Conservation (phyloP, 768 basidiomycete species). For the Mycena pura region DNA sequence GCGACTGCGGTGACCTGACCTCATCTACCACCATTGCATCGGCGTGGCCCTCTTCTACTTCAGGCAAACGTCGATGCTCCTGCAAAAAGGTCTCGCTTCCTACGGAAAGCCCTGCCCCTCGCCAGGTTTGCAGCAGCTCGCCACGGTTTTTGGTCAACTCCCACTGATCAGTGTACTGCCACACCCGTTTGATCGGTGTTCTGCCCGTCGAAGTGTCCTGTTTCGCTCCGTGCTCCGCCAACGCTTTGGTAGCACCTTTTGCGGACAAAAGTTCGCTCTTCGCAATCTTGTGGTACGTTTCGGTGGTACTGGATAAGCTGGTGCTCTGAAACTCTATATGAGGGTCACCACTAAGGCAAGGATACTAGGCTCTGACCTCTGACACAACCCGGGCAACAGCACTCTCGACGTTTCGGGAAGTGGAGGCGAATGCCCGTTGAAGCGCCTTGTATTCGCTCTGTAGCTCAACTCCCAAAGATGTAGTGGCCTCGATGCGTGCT, state of each 20-base stretch:
- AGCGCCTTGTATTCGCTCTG: slow-evolving; percentile 59
- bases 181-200: slow-evolving; percentile 79
- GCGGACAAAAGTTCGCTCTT: slow-evolving; percentile 53
- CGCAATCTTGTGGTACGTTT: slow-evolving; percentile 52
- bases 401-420: slow-evolving; percentile 54
- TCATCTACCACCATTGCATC: slow-evolving; percentile 16
- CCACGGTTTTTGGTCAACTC: slow-evolving; percentile 70
- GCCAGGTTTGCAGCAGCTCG: slow-evolving; percentile 60
- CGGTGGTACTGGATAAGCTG: slow-evolving; percentile 45
- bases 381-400: slow-evolving; percentile 51
- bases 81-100: slow-evolving; percentile 46
- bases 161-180: slow-evolving; percentile 78
- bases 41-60: slow-evolving; percentile 35
- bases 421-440: slow-evolving; percentile 57
- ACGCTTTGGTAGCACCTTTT: slow-evolving; percentile 54
- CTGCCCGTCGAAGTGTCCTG: slow-evolving; percentile 73
- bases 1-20: slow-evolving; percentile 26
- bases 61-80: slow-evolving; percentile 43
- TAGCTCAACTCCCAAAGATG: slow-evolving; percentile 53
- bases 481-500: slow-evolving; percentile 67
- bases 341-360: not conserved
- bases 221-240: slow-evolving; percentile 63
- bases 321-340: slow-evolving; percentile 43
- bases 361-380: slow-evolving; percentile 50
- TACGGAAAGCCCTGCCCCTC: slow-evolving; percentile 38